A percentile compares a stretch with the other conserved stretches of the same genome.
phyloP scores from a whole-genome alignment of 768 basidiomycete species.

The Leccinellum rugosiceps region DNA sequence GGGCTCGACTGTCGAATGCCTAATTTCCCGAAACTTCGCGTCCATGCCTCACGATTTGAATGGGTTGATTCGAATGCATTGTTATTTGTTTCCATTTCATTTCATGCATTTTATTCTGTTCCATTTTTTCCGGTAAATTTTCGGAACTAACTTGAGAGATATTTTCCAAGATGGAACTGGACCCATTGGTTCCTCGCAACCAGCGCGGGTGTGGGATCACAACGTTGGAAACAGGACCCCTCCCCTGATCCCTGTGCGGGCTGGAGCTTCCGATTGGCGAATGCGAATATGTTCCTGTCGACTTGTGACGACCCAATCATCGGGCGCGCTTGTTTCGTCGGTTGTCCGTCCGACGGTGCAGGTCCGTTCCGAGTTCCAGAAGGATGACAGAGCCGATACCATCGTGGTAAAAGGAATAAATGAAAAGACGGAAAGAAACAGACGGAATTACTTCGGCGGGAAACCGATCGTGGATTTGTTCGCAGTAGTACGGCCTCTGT shows the following conservation, averaged over 20 bases:
- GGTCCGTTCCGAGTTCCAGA: slow-evolving; percentile 5
- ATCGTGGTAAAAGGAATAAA: slow-evolving; percentile 8
- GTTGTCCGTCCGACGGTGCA: background rate
- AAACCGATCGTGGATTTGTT: background rate
- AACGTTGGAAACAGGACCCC: slow-evolving; percentile 2
- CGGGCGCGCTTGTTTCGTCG: background rate
- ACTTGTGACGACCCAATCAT: background rate
- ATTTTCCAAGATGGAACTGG: background rate
- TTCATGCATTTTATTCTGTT: background rate
- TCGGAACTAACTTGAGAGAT: slow-evolving; percentile 1
- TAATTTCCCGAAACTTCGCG: background rate
- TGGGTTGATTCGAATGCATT: background rate
- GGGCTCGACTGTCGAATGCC: background rate
- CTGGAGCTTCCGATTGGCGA: background rate
- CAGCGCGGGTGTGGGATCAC: background rate
- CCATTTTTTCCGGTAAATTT: background rate
- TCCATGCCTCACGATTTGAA: background rate
- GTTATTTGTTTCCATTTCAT: background rate
- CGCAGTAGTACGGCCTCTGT: background rate
- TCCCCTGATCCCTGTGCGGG: slow-evolving; percentile 1
- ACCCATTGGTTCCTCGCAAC: background rate
- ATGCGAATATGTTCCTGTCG: slow-evolving; percentile 9
- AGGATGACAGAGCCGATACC: background rate
- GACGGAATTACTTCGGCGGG: slow-evolving; percentile 1
- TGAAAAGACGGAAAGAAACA: background rate